Evolutionary conservation across 495 filamentous ascomycete genomes (phyloP).

Genomic region (Podospora pseudocomata): DNA sequence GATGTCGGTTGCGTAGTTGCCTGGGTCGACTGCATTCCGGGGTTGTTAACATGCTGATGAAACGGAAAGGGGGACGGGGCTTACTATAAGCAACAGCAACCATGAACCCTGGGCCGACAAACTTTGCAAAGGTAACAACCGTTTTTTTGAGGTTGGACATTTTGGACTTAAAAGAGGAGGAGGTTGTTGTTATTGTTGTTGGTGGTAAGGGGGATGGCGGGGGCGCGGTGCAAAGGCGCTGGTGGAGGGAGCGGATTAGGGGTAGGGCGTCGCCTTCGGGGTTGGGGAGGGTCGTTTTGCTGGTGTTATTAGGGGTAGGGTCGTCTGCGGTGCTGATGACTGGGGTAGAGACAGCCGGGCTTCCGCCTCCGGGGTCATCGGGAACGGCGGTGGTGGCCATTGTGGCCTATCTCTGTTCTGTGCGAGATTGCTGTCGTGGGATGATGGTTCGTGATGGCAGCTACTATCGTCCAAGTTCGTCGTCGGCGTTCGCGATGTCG

Average conservation of each 20-base stretch:
- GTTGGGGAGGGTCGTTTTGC: not conserved
- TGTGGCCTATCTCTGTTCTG: no score
- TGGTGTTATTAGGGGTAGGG: not conserved
- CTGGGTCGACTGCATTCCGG: slow-evolving; percentile 27
- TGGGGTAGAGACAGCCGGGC: not conserved
- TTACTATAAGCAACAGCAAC: slow-evolving; percentile 64
- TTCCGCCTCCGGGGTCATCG: not conserved
- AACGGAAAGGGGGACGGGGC: not conserved
- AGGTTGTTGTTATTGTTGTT: no score
- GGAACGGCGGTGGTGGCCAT: not conserved
- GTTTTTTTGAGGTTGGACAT: slow-evolving; percentile 26
- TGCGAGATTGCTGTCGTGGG: no score
- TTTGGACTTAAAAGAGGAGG: slow-evolving; percentile 16
- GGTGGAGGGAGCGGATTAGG: not conserved
- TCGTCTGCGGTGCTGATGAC: not conserved
- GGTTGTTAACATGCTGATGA: not conserved
- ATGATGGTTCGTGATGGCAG: no score
- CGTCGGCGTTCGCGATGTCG: no score
- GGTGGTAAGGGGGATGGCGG: no score
- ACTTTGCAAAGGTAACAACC: slow-evolving; percentile 64
- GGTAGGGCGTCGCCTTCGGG: not conserved
- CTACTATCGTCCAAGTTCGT: no score
- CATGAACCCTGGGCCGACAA: slow-evolving; percentile 84
- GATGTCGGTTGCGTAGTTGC: slow-evolving; percentile 35
- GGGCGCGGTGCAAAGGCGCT: not conserved